Conservation (phyloP, 2,329 filamentous ascomycete species). For the Coniella vitis region DNA sequence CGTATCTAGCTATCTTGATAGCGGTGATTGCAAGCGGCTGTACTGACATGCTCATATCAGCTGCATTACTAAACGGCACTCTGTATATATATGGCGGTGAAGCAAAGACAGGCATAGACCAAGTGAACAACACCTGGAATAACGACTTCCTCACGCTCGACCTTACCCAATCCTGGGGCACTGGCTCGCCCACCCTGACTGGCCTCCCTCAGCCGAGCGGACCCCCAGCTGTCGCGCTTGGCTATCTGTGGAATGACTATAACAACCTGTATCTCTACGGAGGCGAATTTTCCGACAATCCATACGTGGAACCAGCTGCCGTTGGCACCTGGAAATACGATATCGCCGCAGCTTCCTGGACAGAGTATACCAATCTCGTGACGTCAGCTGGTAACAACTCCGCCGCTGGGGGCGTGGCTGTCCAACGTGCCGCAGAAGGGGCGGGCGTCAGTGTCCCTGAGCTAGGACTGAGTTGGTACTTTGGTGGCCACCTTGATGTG, state of each 20-base stretch:
- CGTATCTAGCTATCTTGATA: too few relatives aligned
- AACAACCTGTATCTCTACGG: slow-evolving; percentile 67
- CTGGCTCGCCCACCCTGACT: slow-evolving; percentile 53
- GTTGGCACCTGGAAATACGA: slow-evolving; percentile 67
- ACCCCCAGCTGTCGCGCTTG: slow-evolving; percentile 63
- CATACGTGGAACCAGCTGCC: slow-evolving; percentile 46
- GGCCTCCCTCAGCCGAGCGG: slow-evolving; percentile 47
- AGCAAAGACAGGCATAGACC: slow-evolving; percentile 48
- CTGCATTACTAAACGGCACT: slow-evolving; percentile 65
- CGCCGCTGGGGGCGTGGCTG: slow-evolving; percentile 42
- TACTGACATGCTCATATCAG: slow-evolving; percentile 25
- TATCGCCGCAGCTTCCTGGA: slow-evolving; percentile 53
- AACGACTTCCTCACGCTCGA: slow-evolving; percentile 69
- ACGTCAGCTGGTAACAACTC: slow-evolving; percentile 60
- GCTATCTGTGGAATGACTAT: slow-evolving; percentile 70
- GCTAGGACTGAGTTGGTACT: slow-evolving; percentile 68
- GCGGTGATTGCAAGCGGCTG: not conserved
- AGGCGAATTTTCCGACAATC: slow-evolving; percentile 63
- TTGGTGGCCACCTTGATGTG: slow-evolving; percentile 66
- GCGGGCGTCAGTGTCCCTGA: slow-evolving; percentile 64
- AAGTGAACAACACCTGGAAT: slow-evolving; percentile 63
- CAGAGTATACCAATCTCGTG: slow-evolving; percentile 51
- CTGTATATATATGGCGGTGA: slow-evolving; percentile 71
- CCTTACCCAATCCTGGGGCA: slow-evolving; percentile 65
- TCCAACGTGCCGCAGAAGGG: slow-evolving; percentile 68